A percentile compares a stretch with the other conserved stretches of the same genome.
Evolutionary conservation across 164 flowering plant genomes (phyloP).

Genomic region (Malania oleifera): DNA sequence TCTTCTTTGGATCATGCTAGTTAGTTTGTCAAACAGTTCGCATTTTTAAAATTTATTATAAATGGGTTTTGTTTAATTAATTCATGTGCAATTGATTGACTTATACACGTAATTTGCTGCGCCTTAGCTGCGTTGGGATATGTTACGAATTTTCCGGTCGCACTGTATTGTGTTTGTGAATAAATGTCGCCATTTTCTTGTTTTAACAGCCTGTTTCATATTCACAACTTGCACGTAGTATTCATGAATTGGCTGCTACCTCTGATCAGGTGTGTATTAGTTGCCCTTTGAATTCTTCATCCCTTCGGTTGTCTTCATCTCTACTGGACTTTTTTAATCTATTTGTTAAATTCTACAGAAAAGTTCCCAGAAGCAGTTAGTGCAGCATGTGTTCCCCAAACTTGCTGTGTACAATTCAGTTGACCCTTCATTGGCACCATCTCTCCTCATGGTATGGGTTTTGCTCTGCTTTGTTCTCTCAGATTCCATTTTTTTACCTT

Average conservation of each 20-base stretch:
- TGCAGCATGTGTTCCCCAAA: conserved; percentile 92
- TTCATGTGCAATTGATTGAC: too few relatives aligned
- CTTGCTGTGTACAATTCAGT: conserved; percentile 99
- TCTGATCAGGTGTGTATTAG: conserved; percentile 74
- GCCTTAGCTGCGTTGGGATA: not conserved
- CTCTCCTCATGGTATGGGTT: conserved; percentile 87
- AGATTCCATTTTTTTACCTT: not conserved
- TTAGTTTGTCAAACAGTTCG: too few relatives aligned
- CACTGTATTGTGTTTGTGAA: not conserved
- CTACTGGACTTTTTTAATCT: not conserved
- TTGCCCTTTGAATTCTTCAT: not conserved
- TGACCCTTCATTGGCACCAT: conserved; percentile 97
- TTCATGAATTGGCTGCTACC: conserved; percentile 93
- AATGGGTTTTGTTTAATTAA: too few relatives aligned
- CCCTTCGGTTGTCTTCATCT: not conserved
- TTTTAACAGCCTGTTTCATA: conserved; percentile 82
- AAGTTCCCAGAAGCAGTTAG: conserved; percentile 86
- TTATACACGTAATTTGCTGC: not conserved
- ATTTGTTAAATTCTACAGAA: conserved; percentile 38
- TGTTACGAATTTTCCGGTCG: not conserved
- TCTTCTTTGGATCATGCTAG: too few relatives aligned
- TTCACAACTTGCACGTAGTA: conserved; percentile 92
- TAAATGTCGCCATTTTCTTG: not conserved
- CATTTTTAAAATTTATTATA: too few relatives aligned
- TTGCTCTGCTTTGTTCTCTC: not conserved